Evolutionary conservation across 192 early-diverging fungal genomes (phyloP).

Genomic region (Oehlia diaphana): DNA sequence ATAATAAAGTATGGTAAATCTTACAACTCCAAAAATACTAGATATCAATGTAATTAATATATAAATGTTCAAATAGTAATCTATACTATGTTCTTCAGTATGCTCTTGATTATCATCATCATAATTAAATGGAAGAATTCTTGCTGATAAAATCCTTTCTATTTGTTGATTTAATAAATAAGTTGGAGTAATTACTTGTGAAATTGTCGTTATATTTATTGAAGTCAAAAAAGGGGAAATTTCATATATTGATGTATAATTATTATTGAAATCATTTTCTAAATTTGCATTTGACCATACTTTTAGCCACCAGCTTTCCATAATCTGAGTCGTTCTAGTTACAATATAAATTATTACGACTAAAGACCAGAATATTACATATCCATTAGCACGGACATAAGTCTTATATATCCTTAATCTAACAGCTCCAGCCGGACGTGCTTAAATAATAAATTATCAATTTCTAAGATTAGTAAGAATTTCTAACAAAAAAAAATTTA

Average conservation of each 20-base stretch:
- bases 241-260: too few relatives aligned
- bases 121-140: neutral
- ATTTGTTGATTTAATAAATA: neutral
- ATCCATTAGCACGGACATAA: conserved; percentile 73
- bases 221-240: neutral
- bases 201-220: neutral
- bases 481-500: neutral
- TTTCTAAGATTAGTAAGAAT: neutral
- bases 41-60: conserved; percentile 53
- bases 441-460: conserved; percentile 27
- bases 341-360: conserved; percentile 45
- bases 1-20: conserved; percentile 41
- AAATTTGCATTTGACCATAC: conserved; percentile 7
- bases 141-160: neutral
- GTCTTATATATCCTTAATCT: conserved; percentile 69
- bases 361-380: conserved; percentile 61
- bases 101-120: neutral
- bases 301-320: conserved; percentile 39
- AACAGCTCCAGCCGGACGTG: conserved; percentile 80
- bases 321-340: conserved; percentile 38
- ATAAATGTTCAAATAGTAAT: conserved; percentile 66
- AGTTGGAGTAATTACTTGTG: neutral
- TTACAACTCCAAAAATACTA: conserved; percentile 38
- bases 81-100: conserved; percentile 38
- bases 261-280: too few relatives aligned